These are phyloP conservation scores for Grifola frondosa DNA, from an alignment of 1,284 basidiomycete species.

Conservation along the genomic window DNA sequence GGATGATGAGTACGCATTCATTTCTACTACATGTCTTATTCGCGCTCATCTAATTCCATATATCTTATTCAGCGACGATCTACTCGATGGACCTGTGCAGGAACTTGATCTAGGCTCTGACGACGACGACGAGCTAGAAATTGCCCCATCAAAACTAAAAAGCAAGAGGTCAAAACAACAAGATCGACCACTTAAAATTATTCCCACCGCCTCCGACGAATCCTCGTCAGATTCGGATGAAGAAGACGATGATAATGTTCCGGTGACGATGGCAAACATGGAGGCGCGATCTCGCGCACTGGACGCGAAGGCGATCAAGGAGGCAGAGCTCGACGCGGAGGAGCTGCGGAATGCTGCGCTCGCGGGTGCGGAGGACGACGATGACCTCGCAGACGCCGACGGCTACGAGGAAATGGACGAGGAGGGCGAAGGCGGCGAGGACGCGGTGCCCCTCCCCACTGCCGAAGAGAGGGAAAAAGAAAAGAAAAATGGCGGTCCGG, in stretches of 20 bases:
- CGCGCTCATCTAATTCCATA: conserved; percentile 21
- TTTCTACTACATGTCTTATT: background rate
- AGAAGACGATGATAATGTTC: conserved; percentile 58
- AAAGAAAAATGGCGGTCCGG: conserved; percentile 68
- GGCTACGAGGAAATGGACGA: conserved; percentile 61
- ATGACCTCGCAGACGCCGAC: conserved; percentile 52
- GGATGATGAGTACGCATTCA: conserved; percentile 35
- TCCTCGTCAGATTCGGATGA: conserved; percentile 38
- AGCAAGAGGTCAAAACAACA: conserved; percentile 54
- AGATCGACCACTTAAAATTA: conserved; percentile 48
- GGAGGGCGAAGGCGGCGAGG: conserved; percentile 57
- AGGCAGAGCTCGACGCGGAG: conserved; percentile 67
- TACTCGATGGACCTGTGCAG: conserved; percentile 51
- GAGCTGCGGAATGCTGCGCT: conserved; percentile 62
- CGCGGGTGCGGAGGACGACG: conserved; percentile 41
- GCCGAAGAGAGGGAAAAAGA: conserved; percentile 81
- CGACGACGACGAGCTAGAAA: conserved; percentile 42
- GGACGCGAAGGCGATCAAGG: conserved; percentile 62
- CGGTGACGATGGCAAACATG: conserved; percentile 73
- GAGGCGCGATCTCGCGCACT: conserved; percentile 73
- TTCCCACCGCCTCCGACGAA: conserved; percentile 48
- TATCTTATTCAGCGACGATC: conserved; percentile 34
- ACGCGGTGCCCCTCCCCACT: conserved; percentile 76
- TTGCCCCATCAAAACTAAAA: conserved; percentile 35
- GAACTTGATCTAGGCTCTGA: conserved; percentile 73